Percentiles rank a stretch among this genome's conserved stretches.
phyloP scores from a whole-genome alignment of 805 yeast genomes.

The Ogataea paradorogensis region DNA sequence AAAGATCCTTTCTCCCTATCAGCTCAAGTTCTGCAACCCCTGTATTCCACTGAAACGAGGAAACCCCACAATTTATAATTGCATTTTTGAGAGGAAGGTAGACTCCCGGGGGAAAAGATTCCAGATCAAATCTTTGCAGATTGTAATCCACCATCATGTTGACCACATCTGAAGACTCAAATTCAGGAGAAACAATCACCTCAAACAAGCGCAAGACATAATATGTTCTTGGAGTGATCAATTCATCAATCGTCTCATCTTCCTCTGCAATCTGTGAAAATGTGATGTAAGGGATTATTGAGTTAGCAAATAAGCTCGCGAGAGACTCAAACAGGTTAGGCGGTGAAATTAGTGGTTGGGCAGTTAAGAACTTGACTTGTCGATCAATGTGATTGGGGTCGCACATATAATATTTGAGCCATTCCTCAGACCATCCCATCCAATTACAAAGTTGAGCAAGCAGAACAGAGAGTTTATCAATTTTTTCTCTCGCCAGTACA shows the following conservation, averaged over 20 bases:
- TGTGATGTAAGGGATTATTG: conserved; percentile 54
- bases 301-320: conserved; percentile 45
- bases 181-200: conserved; percentile 51
- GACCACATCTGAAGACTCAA: conserved; percentile 52
- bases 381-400: conserved; percentile 36
- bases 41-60: conserved; percentile 44
- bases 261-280: conserved; percentile 70
- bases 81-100: conserved; percentile 64
- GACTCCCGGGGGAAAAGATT: conserved; percentile 73
- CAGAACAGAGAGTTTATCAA: conserved; percentile 46
- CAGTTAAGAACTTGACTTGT: conserved; percentile 37
- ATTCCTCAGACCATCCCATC: conserved; percentile 71
- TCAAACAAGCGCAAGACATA: conserved; percentile 61
- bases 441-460: conserved; percentile 60
- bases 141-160: conserved; percentile 59
- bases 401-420: conserved; percentile 57
- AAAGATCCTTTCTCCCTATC: conserved; percentile 67
- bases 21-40: conserved; percentile 44
- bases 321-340: conserved; percentile 60
- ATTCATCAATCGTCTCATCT: conserved; percentile 51
- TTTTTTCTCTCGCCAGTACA: conserved; percentile 37
- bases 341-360: conserved; percentile 51
- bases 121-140: conserved; percentile 50
- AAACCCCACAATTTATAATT: conserved; percentile 50
- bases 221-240: conserved; percentile 65